phyloP scores from a whole-genome alignment of 768 basidiomycete genomes.

The Panaeolus cyanescens region DNA sequence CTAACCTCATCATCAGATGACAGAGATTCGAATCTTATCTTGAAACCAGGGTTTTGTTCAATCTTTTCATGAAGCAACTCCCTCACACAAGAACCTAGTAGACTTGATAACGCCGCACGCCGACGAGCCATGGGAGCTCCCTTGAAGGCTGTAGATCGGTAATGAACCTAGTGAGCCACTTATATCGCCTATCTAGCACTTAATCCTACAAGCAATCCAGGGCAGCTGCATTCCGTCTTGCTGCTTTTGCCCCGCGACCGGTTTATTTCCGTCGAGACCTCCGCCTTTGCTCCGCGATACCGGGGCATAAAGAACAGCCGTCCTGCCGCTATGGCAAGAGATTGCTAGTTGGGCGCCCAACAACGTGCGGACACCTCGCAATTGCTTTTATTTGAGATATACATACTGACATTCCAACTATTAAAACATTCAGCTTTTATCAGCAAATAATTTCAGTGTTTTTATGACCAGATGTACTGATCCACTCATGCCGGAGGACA shows the following conservation, averaged over 20 bases:
- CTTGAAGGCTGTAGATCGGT: not conserved
- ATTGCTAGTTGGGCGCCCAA: not conserved
- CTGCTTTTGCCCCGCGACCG: constrained; percentile 10
- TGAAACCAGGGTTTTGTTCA: not conserved
- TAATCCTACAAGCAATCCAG: not conserved
- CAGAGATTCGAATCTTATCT: not conserved
- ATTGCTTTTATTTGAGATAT: not conserved
- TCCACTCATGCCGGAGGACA: not conserved
- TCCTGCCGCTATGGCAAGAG: constrained; percentile 8
- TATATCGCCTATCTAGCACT: not conserved
- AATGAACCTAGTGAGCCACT: not conserved
- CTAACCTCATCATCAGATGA: no score
- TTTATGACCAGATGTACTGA: no score
- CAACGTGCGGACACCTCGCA: not conserved
- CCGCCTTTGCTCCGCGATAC: constrained; percentile 26
- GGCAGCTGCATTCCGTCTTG: not conserved
- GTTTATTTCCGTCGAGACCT: constrained; percentile 26
- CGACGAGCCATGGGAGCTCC: not conserved
- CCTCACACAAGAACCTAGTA: not conserved
- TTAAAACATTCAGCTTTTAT: no score
- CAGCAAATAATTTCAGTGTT: no score
- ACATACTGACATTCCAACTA: no score
- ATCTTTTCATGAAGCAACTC: not conserved
- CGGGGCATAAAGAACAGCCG: constrained; percentile 18
- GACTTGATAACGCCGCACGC: not conserved